Base-by-base conservation (phyloP, 2,329 filamentous ascomycete species). In the Colletotrichum sidae region DNA sequence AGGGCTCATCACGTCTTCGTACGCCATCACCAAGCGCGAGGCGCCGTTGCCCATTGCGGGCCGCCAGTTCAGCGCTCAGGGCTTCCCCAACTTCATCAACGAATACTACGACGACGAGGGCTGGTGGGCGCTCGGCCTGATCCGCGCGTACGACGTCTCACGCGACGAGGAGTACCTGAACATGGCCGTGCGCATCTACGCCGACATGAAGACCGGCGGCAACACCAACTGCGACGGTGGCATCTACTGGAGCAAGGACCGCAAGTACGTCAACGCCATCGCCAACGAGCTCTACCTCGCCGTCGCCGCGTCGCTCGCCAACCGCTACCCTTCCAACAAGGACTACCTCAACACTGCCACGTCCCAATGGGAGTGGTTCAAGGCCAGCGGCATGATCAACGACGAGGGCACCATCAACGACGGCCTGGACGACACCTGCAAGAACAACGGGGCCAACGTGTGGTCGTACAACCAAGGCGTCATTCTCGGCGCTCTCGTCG, bases 91-190 rank as follows among this genome's bases (percentile, higher is more conserved):
- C 59, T 87, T 85, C 70, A 73, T 83, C 60, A 85, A 87, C 65
- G 80, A 82, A 7, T 87, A 76, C 64, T 87, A 86, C 68, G 87
- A 90, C 67, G 87, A 89, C 70, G 84, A 86, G 71, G 82, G 85
- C n/a, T 89, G 87, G 87, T 90, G 87, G 87, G 86, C 83, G 9
- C 78, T 89, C 63, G 87, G 80, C 15, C 83, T 86, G 79, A 84
- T 89, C 57, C 81, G 83, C 33, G 78, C 84, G 5, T 87, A 81
- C 70, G 87, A 90, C 70, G 76, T 86, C 13, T 86, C 86, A 0
- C 75, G 78, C 3, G 77, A 88, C 49, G 41, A 68, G 2, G 78
- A 79, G n/a, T 90, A 87, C 68, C 82, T 90, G 44, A 72, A 85
- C 51, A 77, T 81, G 6, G 85, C 86, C 8, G 79, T 80, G 59